Percentiles rank a stretch among this genome's conserved stretches.
Conservation (phyloP, 75 land plant species). For the Chamaecyparis obtusa region DNA sequence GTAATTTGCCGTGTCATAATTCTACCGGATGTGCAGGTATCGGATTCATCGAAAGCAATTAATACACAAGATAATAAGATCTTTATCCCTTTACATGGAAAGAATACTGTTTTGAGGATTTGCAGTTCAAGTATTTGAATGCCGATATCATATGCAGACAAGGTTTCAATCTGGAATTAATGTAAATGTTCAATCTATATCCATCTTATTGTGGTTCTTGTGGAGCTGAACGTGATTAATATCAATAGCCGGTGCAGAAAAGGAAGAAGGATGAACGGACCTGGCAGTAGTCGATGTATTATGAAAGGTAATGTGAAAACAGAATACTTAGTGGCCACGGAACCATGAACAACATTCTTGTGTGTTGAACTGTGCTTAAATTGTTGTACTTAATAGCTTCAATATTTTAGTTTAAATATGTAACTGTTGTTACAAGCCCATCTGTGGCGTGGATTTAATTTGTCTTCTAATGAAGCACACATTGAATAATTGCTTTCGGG, state of each 20-base stretch:
- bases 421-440: background rate
- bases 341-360: background rate
- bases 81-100: constrained; percentile 62
- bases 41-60: constrained; percentile 61
- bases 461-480: background rate
- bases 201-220: background rate
- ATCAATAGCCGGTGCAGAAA: background rate
- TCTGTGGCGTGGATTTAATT: background rate
- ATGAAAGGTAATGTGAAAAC: background rate
- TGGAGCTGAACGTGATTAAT: background rate
- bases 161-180: background rate
- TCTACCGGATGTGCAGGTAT: constrained; percentile 41
- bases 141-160: background rate
- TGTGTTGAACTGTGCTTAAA: background rate
- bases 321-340: background rate
- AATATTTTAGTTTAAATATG: background rate
- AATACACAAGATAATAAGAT: constrained; percentile 51
- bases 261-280: background rate
- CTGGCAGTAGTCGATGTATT: background rate
- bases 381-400: background rate
- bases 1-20: constrained; percentile 6
- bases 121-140: background rate
- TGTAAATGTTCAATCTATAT: background rate
- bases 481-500: background rate
- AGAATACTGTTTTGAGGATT: constrained; percentile 48